These are phyloP conservation scores for Penstemon newberryi DNA, from an alignment of 257 asterid genomes.

Conservation along the genomic window DNA sequence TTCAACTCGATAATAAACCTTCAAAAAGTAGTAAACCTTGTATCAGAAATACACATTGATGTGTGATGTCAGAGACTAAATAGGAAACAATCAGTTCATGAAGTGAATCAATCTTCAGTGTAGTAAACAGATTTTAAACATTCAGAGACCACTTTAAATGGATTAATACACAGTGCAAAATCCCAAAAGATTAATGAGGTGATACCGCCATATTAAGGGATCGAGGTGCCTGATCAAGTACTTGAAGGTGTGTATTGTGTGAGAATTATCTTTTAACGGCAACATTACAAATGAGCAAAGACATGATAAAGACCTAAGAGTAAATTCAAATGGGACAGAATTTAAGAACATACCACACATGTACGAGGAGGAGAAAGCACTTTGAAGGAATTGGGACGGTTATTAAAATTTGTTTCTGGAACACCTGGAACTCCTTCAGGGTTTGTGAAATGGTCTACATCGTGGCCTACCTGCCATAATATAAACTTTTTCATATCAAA, in stretches of 20 bases:
- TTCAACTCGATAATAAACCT: conserved; percentile 81
- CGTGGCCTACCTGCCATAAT: conserved; percentile 65
- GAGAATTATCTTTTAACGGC: too few species aligned
- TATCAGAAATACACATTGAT: not conserved
- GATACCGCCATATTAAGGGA: too few species aligned
- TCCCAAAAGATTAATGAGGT: not conserved
- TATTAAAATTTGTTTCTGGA: conserved; percentile 87
- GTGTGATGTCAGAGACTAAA: not conserved
- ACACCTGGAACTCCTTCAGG: conserved; percentile 97
- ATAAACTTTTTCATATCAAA: conserved; percentile 13
- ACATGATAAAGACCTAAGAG: not conserved
- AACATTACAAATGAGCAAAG: not conserved
- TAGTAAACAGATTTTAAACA: not conserved
- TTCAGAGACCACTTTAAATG: not conserved
- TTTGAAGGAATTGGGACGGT: conserved; percentile 89
- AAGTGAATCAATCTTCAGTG: not conserved
- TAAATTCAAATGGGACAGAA: not conserved
- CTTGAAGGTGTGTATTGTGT: too few species aligned
- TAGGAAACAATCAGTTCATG: not conserved
- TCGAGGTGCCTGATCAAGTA: too few species aligned
- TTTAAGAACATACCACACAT: conserved; percentile 64
- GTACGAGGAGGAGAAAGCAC: conserved; percentile 87
- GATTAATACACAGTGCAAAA: not conserved
- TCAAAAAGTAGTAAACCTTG: conserved; percentile 16
- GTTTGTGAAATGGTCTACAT: conserved; percentile 83